Base-by-base conservation (phyloP, 2,329 filamentous ascomycete genomes). In the Venturiaceae sp. region DNA sequence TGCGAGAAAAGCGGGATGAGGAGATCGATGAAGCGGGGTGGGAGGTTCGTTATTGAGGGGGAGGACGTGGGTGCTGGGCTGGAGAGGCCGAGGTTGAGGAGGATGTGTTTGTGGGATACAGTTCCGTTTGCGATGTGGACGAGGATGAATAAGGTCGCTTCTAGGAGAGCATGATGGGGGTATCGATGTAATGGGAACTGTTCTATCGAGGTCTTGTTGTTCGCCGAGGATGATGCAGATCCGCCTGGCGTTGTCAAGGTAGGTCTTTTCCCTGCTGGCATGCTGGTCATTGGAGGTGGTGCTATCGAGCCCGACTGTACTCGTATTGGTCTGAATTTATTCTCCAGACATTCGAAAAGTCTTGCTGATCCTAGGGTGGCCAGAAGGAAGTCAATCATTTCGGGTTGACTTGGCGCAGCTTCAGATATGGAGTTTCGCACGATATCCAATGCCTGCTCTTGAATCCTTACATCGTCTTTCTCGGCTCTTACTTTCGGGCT, bases 371-470 rank as follows among this genome's bases (percentile, higher is more conserved):
- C 89, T 52, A 96, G 79, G 58, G 85, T 81, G 60, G 77, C 81
- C 67, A 97, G 86, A 23, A 97, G 73, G 66, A 88, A 85, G 67
- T 96, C 91, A 61, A 96, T 90, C 83, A 96, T 92, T 73, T 75
- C 83, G 61, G 70, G 77, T 64, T 73, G 79, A 64, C 71, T 63
- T 28, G 44, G 47, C 50, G 69, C 83, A 64, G 71, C 76, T 61
- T 85, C 83, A 59, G 86, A 87, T 63, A 96, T 88, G 33, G 97
- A 77, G 71, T 99, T 99, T 58, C 92, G 83, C 62, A 99, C 83
- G 64, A 97, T 87, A 65, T 95, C 87, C 19, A 97, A 81, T 0
- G 87, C 89, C 72, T 97, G 92, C 68, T 96, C 90, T 72, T 97
- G 92, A 30, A 96, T 88, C 2, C 86, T 85, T 37, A 92, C 78